Evolutionary conservation across 2,329 filamentous ascomycete genomes (phyloP).

Genomic region (Fusarium sp.): DNA sequence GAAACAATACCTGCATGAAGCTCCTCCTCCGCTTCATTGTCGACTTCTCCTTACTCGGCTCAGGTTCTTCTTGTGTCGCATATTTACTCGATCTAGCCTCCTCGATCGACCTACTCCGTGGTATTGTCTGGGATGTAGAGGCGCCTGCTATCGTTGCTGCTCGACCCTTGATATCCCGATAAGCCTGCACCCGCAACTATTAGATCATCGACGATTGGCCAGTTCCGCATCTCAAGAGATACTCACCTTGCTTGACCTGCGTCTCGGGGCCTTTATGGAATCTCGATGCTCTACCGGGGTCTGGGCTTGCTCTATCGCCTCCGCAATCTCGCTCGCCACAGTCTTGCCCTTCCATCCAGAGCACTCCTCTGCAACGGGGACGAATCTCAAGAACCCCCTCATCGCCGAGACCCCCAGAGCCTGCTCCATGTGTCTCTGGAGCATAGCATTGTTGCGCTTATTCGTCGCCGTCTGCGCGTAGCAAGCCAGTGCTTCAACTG

Average conservation of each 20-base stretch:
- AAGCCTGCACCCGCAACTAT: constrained; percentile 7
- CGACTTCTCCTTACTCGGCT: not conserved
- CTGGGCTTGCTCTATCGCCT: constrained; percentile 14
- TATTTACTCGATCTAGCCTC: not conserved
- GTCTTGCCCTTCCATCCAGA: constrained; percentile 78
- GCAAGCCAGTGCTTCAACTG: constrained; percentile 75
- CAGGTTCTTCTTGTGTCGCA: not conserved
- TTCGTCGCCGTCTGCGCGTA: constrained; percentile 80
- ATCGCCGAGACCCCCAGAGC: constrained; percentile 72
- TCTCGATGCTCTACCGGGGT: constrained; percentile 3
- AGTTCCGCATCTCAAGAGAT: too few species aligned
- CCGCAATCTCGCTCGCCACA: constrained; percentile 69
- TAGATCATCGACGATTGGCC: not conserved
- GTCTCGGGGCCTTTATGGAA: constrained; percentile 14
- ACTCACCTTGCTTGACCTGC: constrained; percentile 33
- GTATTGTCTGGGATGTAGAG: not conserved
- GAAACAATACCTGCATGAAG: constrained; percentile 58
- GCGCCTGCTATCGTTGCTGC: not conserved
- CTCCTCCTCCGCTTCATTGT: constrained; percentile 55
- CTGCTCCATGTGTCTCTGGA: constrained; percentile 80
- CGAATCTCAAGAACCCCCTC: constrained; percentile 79
- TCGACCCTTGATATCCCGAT: constrained; percentile 10
- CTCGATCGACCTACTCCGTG: not conserved
- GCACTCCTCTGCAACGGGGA: constrained; percentile 75
- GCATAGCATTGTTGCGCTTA: constrained; percentile 80